These are phyloP conservation scores for Senna tora DNA, from an alignment of 306 rosid genomes.

Conservation along the genomic window DNA sequence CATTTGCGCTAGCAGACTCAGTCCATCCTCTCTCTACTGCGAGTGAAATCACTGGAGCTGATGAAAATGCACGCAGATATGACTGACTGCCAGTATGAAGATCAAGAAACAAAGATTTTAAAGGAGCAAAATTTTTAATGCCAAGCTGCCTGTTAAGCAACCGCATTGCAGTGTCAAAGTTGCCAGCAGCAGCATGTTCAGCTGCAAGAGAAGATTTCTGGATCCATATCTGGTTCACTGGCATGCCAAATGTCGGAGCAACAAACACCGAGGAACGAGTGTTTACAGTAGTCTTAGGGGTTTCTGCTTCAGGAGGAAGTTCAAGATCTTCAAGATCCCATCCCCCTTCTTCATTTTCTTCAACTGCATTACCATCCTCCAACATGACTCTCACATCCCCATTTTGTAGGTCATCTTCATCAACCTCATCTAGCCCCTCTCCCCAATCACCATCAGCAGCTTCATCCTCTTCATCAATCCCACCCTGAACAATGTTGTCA, in stretches of 20 bases:
- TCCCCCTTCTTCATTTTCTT: slow-evolving; percentile 80
- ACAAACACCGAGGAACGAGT: slow-evolving; percentile 64
- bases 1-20: slow-evolving; percentile 78
- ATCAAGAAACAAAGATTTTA: slow-evolving; percentile 78
- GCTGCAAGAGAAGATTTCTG: slow-evolving; percentile 96
- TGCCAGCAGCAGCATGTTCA: slow-evolving; percentile 96
- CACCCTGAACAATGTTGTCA: slow-evolving; percentile 53
- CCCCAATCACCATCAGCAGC: slow-evolving; percentile 82
- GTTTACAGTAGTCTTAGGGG: slow-evolving; percentile 69
- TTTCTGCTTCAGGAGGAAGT: slow-evolving; percentile 82
- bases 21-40: slow-evolving; percentile 94
- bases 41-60: slow-evolving; percentile 74
- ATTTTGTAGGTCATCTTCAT: slow-evolving; percentile 67
- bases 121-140: slow-evolving; percentile 72
- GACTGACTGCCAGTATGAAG: slow-evolving; percentile 82
- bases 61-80: slow-evolving; percentile 74
- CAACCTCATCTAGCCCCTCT: slow-evolving; percentile 77
- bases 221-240: slow-evolving; percentile 90
- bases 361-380: slow-evolving; percentile 68
- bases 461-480: slow-evolving; percentile 73
- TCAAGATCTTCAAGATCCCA: slow-evolving; percentile 97
- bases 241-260: slow-evolving; percentile 92
- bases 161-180: slow-evolving; percentile 94
- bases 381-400: slow-evolving; percentile 63
- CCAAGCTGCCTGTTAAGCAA: slow-evolving; percentile 92